Percentiles rank a stretch among this genome's conserved stretches.
Evolutionary conservation across 2,329 filamentous ascomycete species (phyloP).

Genomic region (Alternaria sp.): DNA sequence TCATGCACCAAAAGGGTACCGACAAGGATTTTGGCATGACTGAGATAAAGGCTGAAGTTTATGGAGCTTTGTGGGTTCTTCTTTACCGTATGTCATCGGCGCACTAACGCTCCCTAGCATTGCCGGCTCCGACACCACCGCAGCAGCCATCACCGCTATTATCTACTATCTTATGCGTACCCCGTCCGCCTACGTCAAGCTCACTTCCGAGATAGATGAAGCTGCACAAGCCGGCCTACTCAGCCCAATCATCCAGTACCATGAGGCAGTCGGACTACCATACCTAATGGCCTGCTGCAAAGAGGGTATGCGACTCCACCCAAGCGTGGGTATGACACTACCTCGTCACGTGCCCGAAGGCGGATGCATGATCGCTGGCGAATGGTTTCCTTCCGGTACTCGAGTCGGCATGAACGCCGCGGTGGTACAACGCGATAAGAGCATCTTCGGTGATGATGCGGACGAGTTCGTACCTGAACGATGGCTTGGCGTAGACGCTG

Average conservation of each 20-base stretch:
- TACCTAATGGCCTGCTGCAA: constrained; percentile 80
- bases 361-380: constrained; percentile 67
- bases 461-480: constrained; percentile 71
- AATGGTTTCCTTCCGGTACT: constrained; percentile 69
- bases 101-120: neutral
- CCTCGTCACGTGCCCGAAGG: constrained; percentile 72
- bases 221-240: constrained; percentile 57
- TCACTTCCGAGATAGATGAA: constrained; percentile 67
- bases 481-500: constrained; percentile 62
- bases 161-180: constrained; percentile 75
- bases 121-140: constrained; percentile 62
- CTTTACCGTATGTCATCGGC: too few relatives aligned
- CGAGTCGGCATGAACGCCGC: constrained; percentile 76
- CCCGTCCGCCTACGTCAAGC: constrained; percentile 58
- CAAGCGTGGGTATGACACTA: constrained; percentile 72
- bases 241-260: constrained; percentile 51
- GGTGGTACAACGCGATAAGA: constrained; percentile 71
- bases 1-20: neutral
- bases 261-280: constrained; percentile 68
- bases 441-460: constrained; percentile 71
- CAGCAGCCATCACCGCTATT: constrained; percentile 71
- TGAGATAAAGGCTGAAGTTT: constrained; percentile 5
- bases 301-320: constrained; percentile 77
- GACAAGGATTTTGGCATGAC: neutral
- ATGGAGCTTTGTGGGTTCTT: neutral